These are phyloP conservation scores for Aspergillus carlsbadensis DNA, from an alignment of 495 filamentous ascomycete genomes.

Conservation along the genomic window DNA sequence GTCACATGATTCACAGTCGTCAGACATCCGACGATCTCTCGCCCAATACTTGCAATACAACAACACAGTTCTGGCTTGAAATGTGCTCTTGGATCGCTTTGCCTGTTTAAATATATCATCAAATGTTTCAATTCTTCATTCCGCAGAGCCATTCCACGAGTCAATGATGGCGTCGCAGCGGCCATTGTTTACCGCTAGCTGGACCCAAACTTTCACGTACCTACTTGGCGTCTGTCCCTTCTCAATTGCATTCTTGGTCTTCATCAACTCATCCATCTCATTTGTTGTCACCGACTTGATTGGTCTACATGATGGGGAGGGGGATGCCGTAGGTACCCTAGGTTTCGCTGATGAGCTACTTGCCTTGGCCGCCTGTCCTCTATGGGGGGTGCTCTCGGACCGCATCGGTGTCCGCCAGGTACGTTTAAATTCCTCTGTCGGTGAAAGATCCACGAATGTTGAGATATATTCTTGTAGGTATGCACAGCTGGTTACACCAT, in stretches of 20 bases:
- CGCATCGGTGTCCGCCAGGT: constrained; percentile 76
- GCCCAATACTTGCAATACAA: background rate
- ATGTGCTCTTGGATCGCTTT: background rate
- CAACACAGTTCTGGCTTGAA: background rate
- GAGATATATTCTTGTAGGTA: constrained; percentile 60
- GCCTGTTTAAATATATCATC: background rate
- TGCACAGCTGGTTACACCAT: constrained; percentile 76
- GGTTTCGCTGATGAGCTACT: constrained; percentile 96
- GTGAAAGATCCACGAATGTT: no score
- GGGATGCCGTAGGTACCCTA: constrained; percentile 87
- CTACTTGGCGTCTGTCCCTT: constrained; percentile 88
- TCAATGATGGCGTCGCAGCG: constrained; percentile 33
- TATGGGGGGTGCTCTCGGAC: constrained; percentile 92
- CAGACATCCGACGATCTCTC: background rate
- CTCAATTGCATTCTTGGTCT: constrained; percentile 95
- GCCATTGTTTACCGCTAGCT: constrained; percentile 60
- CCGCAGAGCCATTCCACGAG: background rate
- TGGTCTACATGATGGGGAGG: constrained; percentile 70
- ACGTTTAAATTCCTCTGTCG: constrained; percentile 1
- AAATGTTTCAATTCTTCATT: background rate
- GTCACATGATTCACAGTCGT: constrained; percentile 2
- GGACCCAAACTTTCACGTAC: constrained; percentile 77
- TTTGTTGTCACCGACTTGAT: constrained; percentile 94
- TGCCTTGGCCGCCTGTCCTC: constrained; percentile 83
- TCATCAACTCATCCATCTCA: constrained; percentile 89